Evolutionary conservation across 164 flowering plant species (phyloP).

Genomic region (Annona squamosa): DNA sequence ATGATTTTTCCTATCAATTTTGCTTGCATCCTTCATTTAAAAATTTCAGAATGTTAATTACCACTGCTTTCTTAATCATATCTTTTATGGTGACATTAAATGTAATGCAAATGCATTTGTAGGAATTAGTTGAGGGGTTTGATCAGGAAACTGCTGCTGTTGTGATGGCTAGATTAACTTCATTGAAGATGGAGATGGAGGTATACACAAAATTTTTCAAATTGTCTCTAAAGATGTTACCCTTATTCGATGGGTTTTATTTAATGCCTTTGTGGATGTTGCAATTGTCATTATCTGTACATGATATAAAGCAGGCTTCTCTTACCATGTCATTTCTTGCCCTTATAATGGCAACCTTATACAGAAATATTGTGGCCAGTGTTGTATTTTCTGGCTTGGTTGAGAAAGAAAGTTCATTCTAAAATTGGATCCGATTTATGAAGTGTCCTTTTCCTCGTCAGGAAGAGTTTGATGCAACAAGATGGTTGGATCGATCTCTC

Average conservation of each 20-base stretch:
- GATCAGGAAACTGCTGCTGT: slow-evolving; percentile 99
- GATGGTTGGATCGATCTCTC: slow-evolving; percentile 88
- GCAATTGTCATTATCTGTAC: background rate
- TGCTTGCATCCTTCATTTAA: no score
- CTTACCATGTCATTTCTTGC: no score
- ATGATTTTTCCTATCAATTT: no score
- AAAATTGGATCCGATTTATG: background rate
- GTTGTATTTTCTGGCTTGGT: no score
- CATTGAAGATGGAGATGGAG: slow-evolving; percentile 96
- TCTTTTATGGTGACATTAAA: no score
- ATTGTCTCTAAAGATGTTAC: background rate
- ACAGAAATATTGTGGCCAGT: no score
- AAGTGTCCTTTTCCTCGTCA: slow-evolving; percentile 17
- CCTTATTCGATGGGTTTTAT: background rate
- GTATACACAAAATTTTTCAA: slow-evolving; percentile 24
- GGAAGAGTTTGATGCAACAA: slow-evolving; percentile 94
- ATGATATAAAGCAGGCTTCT: background rate
- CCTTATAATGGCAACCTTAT: no score
- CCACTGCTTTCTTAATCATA: no score
- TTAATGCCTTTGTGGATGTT: no score
- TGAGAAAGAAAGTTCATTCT: no score
- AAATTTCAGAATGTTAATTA: no score
- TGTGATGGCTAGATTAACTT: slow-evolving; percentile 80
- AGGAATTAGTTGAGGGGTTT: slow-evolving; percentile 91
- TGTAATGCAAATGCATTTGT: slow-evolving; percentile 14